Evolutionary conservation across 495 filamentous ascomycete species (phyloP), one percentile per base, ranked within the genome.

Genomic region (Evernia prunastri): DNA sequence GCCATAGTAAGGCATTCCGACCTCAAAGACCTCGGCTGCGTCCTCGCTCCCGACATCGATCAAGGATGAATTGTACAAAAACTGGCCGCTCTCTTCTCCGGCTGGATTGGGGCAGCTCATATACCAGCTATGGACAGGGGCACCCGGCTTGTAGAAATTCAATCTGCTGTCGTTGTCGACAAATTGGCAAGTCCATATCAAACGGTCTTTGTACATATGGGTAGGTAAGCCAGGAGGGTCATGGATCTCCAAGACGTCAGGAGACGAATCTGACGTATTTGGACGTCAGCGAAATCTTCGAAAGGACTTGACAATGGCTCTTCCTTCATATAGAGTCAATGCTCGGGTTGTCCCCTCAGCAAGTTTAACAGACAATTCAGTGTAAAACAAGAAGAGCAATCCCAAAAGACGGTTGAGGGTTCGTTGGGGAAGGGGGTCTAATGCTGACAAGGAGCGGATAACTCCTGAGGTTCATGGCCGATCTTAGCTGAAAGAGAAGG

Each of bases 1-100:
- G 23, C 36, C 63, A 36, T 61, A 36, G 35, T 68, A 68, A 17
- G 68, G 66, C 63, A 66, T 63, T 10, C 66, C 66, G 17, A 66
- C 42, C 7, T 42, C 51, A 45, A 67, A 63, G 15, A 31, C 60
- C 43, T 49, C 23, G 42, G 25, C 15, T 11, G 31, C 13, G 39
- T 40, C 59, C 17, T 49, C 36, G 7, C 43, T 53, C 18, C 63
- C 66, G 37, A 63, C 53, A 42, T 66, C 59, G 20, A 68, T 57
- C 10, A 7, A 61, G 31, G 56, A 51, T 18, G 13, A n/a, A n/a
- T 65, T 66, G 35, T 33, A 13, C 15, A 33, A 40, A n/a, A 62
- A 57, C 9, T 59, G 37, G 15, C 33, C 25, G 37, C 37, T 39
- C 7, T 33, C 37, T 18, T 25, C 31, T 25, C 54, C 61, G 25